Conservation (phyloP, 2,329 filamentous ascomycete species). For the Aureobasidium lini region DNA sequence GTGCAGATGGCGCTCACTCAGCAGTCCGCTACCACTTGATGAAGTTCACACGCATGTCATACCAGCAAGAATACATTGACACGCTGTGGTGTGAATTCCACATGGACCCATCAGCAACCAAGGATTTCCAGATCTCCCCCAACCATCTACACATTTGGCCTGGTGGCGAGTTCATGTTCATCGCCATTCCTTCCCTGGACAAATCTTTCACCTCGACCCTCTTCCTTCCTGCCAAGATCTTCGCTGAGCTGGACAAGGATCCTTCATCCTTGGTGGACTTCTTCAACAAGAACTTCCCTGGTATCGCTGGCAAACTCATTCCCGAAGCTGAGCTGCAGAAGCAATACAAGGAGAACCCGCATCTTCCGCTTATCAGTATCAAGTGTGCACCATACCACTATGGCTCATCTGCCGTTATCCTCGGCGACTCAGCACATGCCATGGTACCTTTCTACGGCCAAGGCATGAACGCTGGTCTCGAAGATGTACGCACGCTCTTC, state of each 20-base stretch:
- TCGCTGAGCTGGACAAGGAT: constrained; percentile 57
- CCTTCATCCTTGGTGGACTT: constrained; percentile 57
- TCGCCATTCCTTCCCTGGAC: constrained; percentile 83
- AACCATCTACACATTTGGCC: constrained; percentile 98
- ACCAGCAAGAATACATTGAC: constrained; percentile 90
- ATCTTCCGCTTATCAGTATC: constrained; percentile 86
- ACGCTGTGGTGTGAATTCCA: constrained; percentile 96
- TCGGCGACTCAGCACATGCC: constrained; percentile 92
- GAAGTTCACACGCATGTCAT: constrained; percentile 88
- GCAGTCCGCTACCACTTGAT: constrained; percentile 87
- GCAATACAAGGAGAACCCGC: constrained; percentile 76
- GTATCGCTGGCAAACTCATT: constrained; percentile 65
- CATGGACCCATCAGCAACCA: constrained; percentile 43
- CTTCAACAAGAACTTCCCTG: constrained; percentile 80
- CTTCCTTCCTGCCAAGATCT: constrained; percentile 70
- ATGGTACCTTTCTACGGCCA: constrained; percentile 99
- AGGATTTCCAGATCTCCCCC: constrained; percentile 71
- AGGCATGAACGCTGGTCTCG: constrained; percentile 93
- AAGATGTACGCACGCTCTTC: constrained; percentile 88
- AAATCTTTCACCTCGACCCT: constrained; percentile 92
- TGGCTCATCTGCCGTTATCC: constrained; percentile 65
- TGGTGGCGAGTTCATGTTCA: constrained; percentile 92
- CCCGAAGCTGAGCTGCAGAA: constrained; percentile 57
- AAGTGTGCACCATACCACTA: constrained; percentile 89
- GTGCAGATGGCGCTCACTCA: constrained; percentile 91